Evolutionary conservation across 768 basidiomycete species (phyloP), one percentile per base, ranked within the genome.

Genomic region (Xerocomus potaroensis): DNA sequence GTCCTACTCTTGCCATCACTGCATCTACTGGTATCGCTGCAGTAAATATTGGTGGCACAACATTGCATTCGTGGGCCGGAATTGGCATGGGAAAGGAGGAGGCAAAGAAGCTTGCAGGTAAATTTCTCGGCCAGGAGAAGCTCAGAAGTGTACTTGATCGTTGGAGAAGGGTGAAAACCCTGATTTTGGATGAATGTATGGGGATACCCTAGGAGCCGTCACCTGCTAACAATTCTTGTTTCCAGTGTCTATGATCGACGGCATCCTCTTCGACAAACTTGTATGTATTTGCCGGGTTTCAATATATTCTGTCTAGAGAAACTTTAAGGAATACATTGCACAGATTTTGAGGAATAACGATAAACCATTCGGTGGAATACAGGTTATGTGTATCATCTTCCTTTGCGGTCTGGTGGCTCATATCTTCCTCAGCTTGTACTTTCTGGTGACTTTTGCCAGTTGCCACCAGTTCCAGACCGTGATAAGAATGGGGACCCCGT

Each of bases 161-260:
- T 31, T 93, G 91, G 91, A 66, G 65, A 48, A 56, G 61, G 10
- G 81, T 81, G 1, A 59, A 70, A 46, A 81, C 83, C 4, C 72
- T 95, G 21, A 83, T 95, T 55, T 78, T 95, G 40, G 91, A 95
- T 57, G 91, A 95, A 69, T 79, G 91, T 89, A 60, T 53, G 78
- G 64, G 35, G 35, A 12, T 30, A 36, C 42, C 12, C 15, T 11
- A 23, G 11, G 15, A 21, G 23, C n/a, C 10, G 41, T 38, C 32
- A 3, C 19, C 33, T 24, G 22, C 37, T 48, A 14, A 47, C 5
- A 37, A 22, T 27, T 35, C 31, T 37, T 54, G 33, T 26, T 11
- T 38, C 10, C 44, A 93, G 90, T 94, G 41, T 93, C 91, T 1
- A 93, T 95, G 91, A 78, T 95, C 19, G 88, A 91, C 52, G 90